Base-by-base conservation (phyloP, 306 rosid species). In the Lotus japonicus region DNA sequence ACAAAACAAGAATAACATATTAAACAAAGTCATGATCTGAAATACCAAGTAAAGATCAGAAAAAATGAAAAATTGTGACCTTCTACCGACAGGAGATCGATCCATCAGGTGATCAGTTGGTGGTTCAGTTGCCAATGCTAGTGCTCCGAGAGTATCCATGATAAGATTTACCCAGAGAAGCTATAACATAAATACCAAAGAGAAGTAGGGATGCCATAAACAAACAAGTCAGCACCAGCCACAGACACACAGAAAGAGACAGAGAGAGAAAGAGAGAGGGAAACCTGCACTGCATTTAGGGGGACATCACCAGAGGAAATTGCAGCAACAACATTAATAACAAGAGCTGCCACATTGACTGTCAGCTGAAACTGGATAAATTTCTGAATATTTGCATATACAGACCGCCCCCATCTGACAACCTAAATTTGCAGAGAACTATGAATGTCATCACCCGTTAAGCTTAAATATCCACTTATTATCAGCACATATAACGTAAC, bases 161-260 rank as follows among this genome's bases (percentile, higher is more conserved):
- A 95, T 95, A 75, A 95, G 99, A 79, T 95, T 95, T 57, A 95
- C 99, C 99, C 99, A 95, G 21, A 95, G 87, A 83, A 95, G 99
- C 99, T 95, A 84, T 43, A 55, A 50, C 56, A 53, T 42, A 42
- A 55, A 68, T 14, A 80, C 54, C n/a, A 51, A 41, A 14, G 12
- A 68, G n/a, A 46, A 13, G 65, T 77, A 61, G 70, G 61, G 33
- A 64, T 18, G 55, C 45, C 53, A 54, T 13, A 39, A 66, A 64
- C 3, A 58, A 6, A 76, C n/a, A 35, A 9, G 35, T 11, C 13
- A 31, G 54, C 43, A 42, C 53, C 60, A 54, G 52, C 18, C 31
- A 0, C 36, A 31, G 7, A 31, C 36, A 31, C 36, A 31, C 7
- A 28, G 33, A 28, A 5, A 28, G 33, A 61, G 58, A 45, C 23